Conservation (phyloP, 2,329 filamentous ascomycete genomes). For the Thielaviopsis cerberus region DNA sequence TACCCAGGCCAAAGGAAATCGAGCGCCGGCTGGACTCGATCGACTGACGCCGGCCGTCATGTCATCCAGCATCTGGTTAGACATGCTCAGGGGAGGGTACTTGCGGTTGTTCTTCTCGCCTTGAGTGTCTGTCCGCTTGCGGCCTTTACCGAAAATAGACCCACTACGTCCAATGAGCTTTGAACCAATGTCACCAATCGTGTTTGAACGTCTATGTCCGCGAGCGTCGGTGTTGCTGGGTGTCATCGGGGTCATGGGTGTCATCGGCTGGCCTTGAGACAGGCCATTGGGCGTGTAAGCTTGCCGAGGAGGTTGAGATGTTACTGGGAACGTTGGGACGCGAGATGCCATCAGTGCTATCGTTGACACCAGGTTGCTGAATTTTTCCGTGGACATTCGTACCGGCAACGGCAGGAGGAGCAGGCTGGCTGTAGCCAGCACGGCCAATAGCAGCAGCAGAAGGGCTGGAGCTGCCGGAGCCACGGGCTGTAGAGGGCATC, state of each 20-base stretch:
- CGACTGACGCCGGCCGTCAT: conserved; percentile 42
- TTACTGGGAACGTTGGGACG: conserved; percentile 38
- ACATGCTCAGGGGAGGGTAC: conserved; percentile 87
- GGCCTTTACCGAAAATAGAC: conserved; percentile 49
- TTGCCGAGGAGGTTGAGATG: conserved; percentile 38
- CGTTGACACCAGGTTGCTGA: conserved; percentile 46
- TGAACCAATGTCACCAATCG: conserved; percentile 64
- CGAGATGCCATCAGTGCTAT: conserved; percentile 52
- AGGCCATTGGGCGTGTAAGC: conserved; percentile 37
- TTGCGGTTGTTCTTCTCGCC: conserved; percentile 35
- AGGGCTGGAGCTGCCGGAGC: conserved; percentile 47
- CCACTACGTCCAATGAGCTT: conserved; percentile 71
- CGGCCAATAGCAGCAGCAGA: conserved; percentile 30
- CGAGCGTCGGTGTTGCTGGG: conserved; percentile 21
- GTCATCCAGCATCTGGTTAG: conserved; percentile 29
- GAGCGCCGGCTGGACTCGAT: conserved; percentile 56
- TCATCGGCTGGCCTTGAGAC: conserved; percentile 17
- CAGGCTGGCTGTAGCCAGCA: conserved; percentile 66
- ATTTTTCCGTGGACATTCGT: conserved; percentile 82
- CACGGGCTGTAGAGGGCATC: conserved; percentile 22
- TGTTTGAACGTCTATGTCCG: conserved; percentile 52
- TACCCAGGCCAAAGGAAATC: conserved; percentile 48
- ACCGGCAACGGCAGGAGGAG: conserved; percentile 67
- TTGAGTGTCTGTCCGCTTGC: conserved; percentile 30
- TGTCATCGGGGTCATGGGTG: background rate